Base-by-base conservation (phyloP, 192 early-diverging fungal species). In the Coemansia sp. region DNA sequence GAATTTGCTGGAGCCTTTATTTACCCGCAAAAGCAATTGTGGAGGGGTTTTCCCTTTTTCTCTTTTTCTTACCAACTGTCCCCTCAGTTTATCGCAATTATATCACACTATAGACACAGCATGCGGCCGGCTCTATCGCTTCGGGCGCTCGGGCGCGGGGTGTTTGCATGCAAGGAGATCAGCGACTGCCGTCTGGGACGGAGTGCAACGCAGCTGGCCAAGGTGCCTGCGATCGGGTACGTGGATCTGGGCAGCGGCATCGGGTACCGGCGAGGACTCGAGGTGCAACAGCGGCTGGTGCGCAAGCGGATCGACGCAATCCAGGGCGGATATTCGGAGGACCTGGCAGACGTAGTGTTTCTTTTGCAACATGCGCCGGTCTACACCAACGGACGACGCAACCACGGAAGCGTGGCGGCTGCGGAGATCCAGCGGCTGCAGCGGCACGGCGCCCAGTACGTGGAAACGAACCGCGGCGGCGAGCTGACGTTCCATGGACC, bases 401-500 rank as follows among this genome's bases (percentile, higher is more conserved):
- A 94, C 65, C 80, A 79, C 33, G 89, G 88, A 4, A 75, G 66
- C 44, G 65, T 79, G 7, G 67, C 75, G 17, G 58, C 72, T 2
- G 70, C 77, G 15, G 88, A 89, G 56, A 72, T 68, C 11, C 28
- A 60, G 11, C 80, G 88, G 33, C 65, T 91, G 50, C 9, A 14
- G 23, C 9, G 22, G 23, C 23, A 30, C 28, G 22, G 23, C 23
- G 48, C 50, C 0, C 90, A 74, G 61, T 61, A 60, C 50, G 50
- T 78, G 7, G 74, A 92, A 79, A 93, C 92, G 0, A 76, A 85
- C 57, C 79, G 95, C 15, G 97, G 97, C 23, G 97, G 97, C 14
- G 89, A 99, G 72, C 87, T 91, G 6, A 99, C 97, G 1, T 99
- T 92, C 68, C 97, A 99, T 74, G 97, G 97, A 0, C 97, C 95